A percentile compares a stretch with the other conserved stretches of the same genome.
These are phyloP conservation scores for Ballota nigra DNA, from an alignment of 257 asterid species.

Conservation along the genomic window DNA sequence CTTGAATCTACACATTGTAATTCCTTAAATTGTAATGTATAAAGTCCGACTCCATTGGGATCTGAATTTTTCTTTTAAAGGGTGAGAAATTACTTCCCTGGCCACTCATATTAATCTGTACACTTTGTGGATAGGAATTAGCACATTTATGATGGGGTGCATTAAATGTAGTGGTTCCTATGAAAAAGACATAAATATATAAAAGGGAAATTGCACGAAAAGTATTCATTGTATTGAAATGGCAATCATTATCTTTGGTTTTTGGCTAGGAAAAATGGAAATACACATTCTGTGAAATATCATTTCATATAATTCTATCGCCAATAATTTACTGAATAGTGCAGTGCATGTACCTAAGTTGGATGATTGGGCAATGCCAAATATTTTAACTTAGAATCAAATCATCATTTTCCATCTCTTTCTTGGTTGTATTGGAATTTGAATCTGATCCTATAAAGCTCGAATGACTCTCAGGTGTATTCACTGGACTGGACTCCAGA, in stretches of 20 bases:
- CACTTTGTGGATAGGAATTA: neutral
- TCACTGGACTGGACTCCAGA: constrained; percentile 98
- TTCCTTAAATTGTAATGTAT: neutral
- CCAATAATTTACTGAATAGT: neutral
- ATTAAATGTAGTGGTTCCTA: neutral
- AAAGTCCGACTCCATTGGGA: neutral
- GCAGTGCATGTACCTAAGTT: neutral
- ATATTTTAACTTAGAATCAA: neutral
- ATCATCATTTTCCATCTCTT: neutral
- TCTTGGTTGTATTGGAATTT: neutral
- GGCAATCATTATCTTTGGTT: neutral
- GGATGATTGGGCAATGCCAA: neutral
- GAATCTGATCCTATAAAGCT: constrained; percentile 5
- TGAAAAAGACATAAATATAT: neutral
- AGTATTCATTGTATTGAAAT: neutral
- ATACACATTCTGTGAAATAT: neutral
- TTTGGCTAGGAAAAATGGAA: neutral
- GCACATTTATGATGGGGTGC: neutral
- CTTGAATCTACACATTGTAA: neutral
- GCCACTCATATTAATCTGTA: neutral
- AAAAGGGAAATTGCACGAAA: neutral
- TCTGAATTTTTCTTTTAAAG: neutral
- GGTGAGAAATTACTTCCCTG: no score
- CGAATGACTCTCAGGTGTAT: constrained; percentile 57
- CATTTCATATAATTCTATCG: neutral